phyloP scores from a whole-genome alignment of 2,329 filamentous ascomycete genomes.

The Cladosporium sp. region DNA sequence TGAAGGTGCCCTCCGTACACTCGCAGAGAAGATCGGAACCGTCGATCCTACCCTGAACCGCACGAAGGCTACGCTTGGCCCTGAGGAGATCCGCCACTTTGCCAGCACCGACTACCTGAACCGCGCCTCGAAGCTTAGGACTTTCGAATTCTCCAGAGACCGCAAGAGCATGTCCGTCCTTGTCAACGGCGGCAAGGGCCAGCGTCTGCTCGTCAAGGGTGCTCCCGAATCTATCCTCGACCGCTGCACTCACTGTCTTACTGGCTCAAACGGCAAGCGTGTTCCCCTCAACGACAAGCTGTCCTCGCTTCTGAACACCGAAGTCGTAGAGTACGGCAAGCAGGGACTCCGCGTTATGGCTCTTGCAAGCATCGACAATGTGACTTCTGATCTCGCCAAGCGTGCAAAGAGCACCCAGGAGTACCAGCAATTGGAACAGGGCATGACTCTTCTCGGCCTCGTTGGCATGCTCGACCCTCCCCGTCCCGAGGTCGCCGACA shows the following conservation, averaged over 20 bases:
- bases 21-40: constrained; percentile 93
- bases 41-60: constrained; percentile 60
- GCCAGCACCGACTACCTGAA: constrained; percentile 83
- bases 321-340: constrained; percentile 88
- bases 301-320: constrained; percentile 64
- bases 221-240: constrained; percentile 93
- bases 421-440: constrained; percentile 84
- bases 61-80: constrained; percentile 43
- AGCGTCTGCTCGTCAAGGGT: constrained; percentile 91
- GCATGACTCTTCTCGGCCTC: constrained; percentile 89
- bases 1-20: constrained; percentile 83
- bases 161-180: constrained; percentile 99
- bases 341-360: constrained; percentile 92
- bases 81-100: constrained; percentile 66
- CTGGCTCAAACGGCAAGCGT: constrained; percentile 74
- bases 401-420: constrained; percentile 75
- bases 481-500: constrained; percentile 80
- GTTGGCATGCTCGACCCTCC: constrained; percentile 97
- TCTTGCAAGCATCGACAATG: constrained; percentile 76
- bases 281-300: constrained; percentile 69
- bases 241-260: constrained; percentile 76
- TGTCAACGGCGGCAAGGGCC: constrained; percentile 63
- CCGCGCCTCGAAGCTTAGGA: constrained; percentile 69
- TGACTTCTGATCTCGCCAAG: constrained; percentile 64
- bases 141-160: constrained; percentile 95